These are phyloP conservation scores for Streptanthus diversifolius DNA, from an alignment of 345 rosid species.

Conservation along the genomic window DNA sequence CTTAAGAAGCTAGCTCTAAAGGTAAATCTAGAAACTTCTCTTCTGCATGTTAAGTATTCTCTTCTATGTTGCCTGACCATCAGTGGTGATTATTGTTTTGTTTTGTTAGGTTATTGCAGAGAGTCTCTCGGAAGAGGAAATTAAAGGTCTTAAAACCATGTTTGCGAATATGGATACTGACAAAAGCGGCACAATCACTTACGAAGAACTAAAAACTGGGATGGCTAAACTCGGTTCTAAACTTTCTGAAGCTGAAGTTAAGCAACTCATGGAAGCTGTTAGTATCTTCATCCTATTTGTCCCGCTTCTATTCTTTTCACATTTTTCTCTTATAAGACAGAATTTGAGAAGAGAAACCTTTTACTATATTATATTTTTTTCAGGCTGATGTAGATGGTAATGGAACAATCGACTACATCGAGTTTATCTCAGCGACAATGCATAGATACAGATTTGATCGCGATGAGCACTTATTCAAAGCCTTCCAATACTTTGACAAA, in stretches of 20 bases:
- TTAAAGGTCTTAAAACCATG: constrained; percentile 68
- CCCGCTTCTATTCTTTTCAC: not conserved
- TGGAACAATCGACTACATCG: constrained; percentile 83
- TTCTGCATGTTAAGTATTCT: not conserved
- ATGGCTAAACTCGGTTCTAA: constrained; percentile 65
- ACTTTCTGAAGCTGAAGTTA: constrained; percentile 73
- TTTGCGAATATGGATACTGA: constrained; percentile 77
- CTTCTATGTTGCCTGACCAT: not conserved
- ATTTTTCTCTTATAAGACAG: not conserved
- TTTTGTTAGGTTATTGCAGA: constrained; percentile 59
- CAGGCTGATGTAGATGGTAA: constrained; percentile 83
- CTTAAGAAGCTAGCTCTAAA: constrained; percentile 84
- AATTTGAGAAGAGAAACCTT: not conserved
- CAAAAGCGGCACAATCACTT: constrained; percentile 78
- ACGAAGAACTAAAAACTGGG: constrained; percentile 66
- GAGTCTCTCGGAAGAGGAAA: constrained; percentile 71
- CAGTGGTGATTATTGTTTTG: not conserved
- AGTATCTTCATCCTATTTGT: constrained; percentile 15
- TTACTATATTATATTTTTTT: not conserved
- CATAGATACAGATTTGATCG: constrained; percentile 60
- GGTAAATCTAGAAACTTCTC: constrained; percentile 39
- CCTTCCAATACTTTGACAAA: constrained; percentile 73
- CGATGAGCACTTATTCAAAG: constrained; percentile 70
- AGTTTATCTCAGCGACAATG: constrained; percentile 83
- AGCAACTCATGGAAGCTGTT: constrained; percentile 86